These are phyloP conservation scores for Penicillium daleae DNA, from an alignment of 495 filamentous ascomycete species.

Conservation along the genomic window DNA sequence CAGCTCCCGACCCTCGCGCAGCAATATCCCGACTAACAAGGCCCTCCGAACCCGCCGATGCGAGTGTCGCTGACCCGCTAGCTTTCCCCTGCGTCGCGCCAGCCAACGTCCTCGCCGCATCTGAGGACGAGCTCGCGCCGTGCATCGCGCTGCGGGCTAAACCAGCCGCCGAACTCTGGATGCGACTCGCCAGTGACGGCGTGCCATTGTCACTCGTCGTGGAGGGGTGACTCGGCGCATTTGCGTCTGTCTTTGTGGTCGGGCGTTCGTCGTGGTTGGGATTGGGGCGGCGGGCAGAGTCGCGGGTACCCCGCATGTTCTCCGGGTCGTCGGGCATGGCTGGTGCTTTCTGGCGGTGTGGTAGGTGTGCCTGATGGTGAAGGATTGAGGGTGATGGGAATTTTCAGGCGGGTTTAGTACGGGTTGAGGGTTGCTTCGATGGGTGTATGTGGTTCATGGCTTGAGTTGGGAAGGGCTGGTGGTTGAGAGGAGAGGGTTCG, in stretches of 20 bases:
- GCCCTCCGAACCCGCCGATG: not conserved
- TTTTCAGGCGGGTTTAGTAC: not conserved
- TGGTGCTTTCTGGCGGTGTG: constrained; percentile 2
- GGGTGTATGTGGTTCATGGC: not conserved
- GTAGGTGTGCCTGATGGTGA: not conserved
- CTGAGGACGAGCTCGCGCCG: constrained; percentile 8
- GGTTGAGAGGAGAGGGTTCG: constrained; percentile 7
- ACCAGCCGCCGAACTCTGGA: constrained; percentile 44
- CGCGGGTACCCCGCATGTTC: constrained; percentile 33
- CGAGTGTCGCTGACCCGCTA: constrained; percentile 2
- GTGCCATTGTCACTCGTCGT: not conserved
- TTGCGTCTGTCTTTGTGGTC: not conserved
- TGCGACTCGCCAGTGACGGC: constrained; percentile 38
- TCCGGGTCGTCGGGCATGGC: constrained; percentile 17
- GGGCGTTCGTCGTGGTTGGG: not conserved
- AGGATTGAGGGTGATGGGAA: not conserved
- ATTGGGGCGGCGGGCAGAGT: constrained; percentile 8
- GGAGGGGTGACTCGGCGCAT: not conserved
- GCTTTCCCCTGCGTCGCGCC: constrained; percentile 30
- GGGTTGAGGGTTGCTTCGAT: not conserved
- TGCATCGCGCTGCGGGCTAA: constrained; percentile 42
- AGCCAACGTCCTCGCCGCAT: constrained; percentile 34
- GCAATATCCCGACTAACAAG: not conserved
- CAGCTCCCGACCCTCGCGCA: not conserved
- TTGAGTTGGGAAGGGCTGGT: not conserved